A percentile compares a stretch with the other conserved stretches of the same genome.
phyloP scores from a whole-genome alignment of 2,329 filamentous ascomycete genomes.

The Nothophoma quercina region DNA sequence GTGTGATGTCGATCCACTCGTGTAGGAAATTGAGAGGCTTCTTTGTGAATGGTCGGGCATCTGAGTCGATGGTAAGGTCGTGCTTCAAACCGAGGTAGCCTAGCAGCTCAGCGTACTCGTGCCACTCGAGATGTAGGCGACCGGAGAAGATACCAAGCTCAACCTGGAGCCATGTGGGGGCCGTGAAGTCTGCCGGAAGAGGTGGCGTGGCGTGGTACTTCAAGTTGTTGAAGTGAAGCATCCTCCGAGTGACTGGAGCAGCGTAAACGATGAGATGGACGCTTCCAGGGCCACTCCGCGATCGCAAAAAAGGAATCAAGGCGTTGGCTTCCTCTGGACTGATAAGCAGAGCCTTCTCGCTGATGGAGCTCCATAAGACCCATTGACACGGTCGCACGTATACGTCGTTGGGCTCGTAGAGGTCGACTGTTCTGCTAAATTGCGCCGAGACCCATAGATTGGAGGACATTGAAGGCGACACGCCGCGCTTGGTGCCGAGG shows the following conservation, averaged over 20 bases:
- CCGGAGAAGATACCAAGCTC: constrained; percentile 69
- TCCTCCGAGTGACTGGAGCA: constrained; percentile 66
- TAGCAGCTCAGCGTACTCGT: constrained; percentile 50
- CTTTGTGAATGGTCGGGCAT: constrained; percentile 25
- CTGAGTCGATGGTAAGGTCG: not conserved
- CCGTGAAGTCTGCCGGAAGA: constrained; percentile 50
- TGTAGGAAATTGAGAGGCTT: constrained; percentile 52
- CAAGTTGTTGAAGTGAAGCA: constrained; percentile 66
- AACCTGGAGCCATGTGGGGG: constrained; percentile 62
- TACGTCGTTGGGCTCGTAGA: constrained; percentile 50
- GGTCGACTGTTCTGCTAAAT: constrained; percentile 58
- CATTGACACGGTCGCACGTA: constrained; percentile 64
- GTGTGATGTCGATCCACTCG: constrained; percentile 64
- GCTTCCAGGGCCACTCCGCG: not conserved
- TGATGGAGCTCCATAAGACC: constrained; percentile 64
- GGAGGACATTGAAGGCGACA: constrained; percentile 22
- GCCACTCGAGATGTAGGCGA: constrained; percentile 65
- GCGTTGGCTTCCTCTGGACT: constrained; percentile 70
- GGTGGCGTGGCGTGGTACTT: constrained; percentile 61
- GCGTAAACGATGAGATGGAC: constrained; percentile 65
- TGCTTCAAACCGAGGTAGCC: constrained; percentile 25
- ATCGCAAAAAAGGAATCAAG: constrained; percentile 57
- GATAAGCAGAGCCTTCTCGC: constrained; percentile 62
- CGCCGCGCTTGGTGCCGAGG: constrained; percentile 47
- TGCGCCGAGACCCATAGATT: constrained; percentile 55